Evolutionary conservation across 371 early-diverging fungal genomes (phyloP).

Genomic region (Mortierella sp.): DNA sequence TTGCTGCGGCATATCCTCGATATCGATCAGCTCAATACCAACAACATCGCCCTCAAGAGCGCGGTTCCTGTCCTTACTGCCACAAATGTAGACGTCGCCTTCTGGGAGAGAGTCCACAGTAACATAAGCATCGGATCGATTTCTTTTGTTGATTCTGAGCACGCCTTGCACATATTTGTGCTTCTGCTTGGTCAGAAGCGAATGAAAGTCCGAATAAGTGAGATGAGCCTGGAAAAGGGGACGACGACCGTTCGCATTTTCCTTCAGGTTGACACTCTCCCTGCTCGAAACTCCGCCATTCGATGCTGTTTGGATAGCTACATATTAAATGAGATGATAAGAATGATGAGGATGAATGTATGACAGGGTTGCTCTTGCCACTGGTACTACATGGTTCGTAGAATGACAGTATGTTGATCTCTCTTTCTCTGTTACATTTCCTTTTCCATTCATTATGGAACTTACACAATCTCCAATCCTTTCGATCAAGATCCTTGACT

Average conservation of each 20-base stretch:
- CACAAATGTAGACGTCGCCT: constrained; percentile 82
- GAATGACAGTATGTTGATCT: no score
- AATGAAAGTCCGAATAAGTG: constrained; percentile 68
- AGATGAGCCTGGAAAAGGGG: constrained; percentile 71
- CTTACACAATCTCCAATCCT: constrained; percentile 53
- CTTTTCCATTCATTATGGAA: not conserved
- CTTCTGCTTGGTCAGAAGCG: constrained; percentile 60
- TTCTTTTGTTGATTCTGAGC: constrained; percentile 86
- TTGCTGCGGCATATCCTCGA: constrained; percentile 69
- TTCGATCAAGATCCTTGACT: constrained; percentile 23
- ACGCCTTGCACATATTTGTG: constrained; percentile 69
- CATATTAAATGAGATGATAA: not conserved
- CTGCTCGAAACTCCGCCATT: constrained; percentile 34
- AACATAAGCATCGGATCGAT: constrained; percentile 90
- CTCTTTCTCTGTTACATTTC: not conserved
- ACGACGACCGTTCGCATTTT: constrained; percentile 68
- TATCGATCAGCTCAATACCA: constrained; percentile 78
- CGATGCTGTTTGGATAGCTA: constrained; percentile 28
- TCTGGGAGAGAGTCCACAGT: constrained; percentile 70
- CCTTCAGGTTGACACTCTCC: constrained; percentile 61
- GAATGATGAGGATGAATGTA: not conserved
- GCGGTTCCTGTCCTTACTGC: constrained; percentile 83
- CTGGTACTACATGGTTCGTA: no score
- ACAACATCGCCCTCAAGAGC: constrained; percentile 92
- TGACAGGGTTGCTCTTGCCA: not conserved